phyloP scores from a whole-genome alignment of 805 yeast genomes.

The Candida nanaspora region DNA sequence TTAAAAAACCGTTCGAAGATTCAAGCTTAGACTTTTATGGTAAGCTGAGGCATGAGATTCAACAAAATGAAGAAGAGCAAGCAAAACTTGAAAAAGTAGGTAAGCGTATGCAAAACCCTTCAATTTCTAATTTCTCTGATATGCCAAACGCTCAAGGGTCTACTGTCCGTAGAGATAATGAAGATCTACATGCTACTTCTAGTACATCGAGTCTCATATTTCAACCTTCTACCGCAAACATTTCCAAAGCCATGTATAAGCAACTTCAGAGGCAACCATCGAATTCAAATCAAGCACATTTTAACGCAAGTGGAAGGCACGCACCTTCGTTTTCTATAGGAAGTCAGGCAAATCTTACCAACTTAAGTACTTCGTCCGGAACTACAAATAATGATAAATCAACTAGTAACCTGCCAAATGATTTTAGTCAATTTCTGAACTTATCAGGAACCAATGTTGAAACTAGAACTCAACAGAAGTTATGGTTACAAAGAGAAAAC shows the following conservation, averaged over 20 bases:
- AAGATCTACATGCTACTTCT: background rate
- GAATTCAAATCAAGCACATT: background rate
- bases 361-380: conserved; percentile 5
- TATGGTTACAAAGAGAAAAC: conserved; percentile 79
- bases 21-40: background rate
- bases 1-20: background rate
- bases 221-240: conserved; percentile 11
- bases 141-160: background rate
- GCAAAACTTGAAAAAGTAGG: background rate
- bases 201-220: conserved; percentile 8
- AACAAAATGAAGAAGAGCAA: background rate
- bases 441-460: conserved; percentile 33
- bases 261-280: conserved; percentile 2
- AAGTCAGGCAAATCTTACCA: conserved; percentile 1
- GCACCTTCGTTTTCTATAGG: conserved; percentile 1
- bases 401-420: conserved; percentile 11
- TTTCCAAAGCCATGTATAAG: conserved; percentile 1
- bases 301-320: background rate
- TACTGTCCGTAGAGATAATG: background rate
- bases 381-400: conserved; percentile 1
- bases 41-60: background rate
- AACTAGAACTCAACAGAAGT: conserved; percentile 74
- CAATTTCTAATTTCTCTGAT: background rate
- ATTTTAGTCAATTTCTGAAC: conserved; percentile 35
- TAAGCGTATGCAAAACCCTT: background rate